These are phyloP conservation scores for Albophoma yamanashiensis DNA, from an alignment of 2,329 filamentous ascomycete genomes.

Conservation along the genomic window DNA sequence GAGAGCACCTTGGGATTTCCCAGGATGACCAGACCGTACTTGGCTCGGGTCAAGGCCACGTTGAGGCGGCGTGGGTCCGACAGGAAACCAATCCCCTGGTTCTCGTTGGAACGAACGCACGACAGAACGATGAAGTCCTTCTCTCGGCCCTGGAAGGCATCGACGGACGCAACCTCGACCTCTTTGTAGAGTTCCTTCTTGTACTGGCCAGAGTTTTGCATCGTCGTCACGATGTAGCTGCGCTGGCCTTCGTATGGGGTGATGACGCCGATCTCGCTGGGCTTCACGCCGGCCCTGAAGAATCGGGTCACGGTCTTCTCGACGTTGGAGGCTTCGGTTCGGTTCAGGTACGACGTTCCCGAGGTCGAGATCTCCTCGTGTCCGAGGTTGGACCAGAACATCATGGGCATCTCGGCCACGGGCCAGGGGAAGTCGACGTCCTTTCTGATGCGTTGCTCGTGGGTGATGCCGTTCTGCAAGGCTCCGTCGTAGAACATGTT, in stretches of 20 bases:
- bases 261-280: constrained; percentile 89
- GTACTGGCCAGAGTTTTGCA: constrained; percentile 95
- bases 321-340: constrained; percentile 92
- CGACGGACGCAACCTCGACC: constrained; percentile 94
- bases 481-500: constrained; percentile 99
- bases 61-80: constrained; percentile 96
- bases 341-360: constrained; percentile 95
- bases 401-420: constrained; percentile 89
- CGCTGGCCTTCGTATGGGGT: constrained; percentile 97
- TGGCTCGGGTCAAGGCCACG: constrained; percentile 90
- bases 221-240: constrained; percentile 97
- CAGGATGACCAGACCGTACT: constrained; percentile 91
- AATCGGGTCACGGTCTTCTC: constrained; percentile 98
- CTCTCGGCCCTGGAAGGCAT: constrained; percentile 97
- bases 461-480: constrained; percentile 90
- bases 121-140: constrained; percentile 98
- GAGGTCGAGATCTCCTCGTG: constrained; percentile 98
- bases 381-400: constrained; percentile 99
- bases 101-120: constrained; percentile 96
- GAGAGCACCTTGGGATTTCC: constrained; percentile 96
- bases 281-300: constrained; percentile 97
- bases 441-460: constrained; percentile 74
- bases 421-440: constrained; percentile 99
- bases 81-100: constrained; percentile 97
- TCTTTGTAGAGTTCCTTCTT: constrained; percentile 99